A percentile compares a stretch with the other conserved stretches of the same genome.
phyloP scores from a whole-genome alignment of 345 rosid genomes.

The Moricandia moricandioides region DNA sequence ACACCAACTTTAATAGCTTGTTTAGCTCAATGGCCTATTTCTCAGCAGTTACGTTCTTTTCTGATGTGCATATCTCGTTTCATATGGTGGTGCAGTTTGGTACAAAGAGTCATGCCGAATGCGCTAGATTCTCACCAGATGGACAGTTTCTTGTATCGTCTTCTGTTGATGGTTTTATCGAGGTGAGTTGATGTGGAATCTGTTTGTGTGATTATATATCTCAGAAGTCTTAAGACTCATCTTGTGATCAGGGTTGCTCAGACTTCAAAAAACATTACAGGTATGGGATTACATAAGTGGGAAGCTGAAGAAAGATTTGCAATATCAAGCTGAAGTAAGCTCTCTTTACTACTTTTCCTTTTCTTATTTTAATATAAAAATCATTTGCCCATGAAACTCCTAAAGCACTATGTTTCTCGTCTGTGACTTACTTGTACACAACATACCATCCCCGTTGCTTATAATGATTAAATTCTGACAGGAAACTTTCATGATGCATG shows the following conservation, averaged over 20 bases:
- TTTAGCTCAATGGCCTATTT: neutral
- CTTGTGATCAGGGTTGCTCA: slow-evolving; percentile 26
- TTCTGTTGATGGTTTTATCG: slow-evolving; percentile 96
- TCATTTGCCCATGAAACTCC: neutral
- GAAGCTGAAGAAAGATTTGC: slow-evolving; percentile 97
- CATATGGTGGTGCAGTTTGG: slow-evolving; percentile 67
- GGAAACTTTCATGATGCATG: slow-evolving; percentile 99
- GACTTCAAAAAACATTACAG: slow-evolving; percentile 39
- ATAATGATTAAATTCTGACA: slow-evolving; percentile 40
- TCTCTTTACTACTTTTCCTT: slow-evolving; percentile 11
- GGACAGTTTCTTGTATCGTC: slow-evolving; percentile 96
- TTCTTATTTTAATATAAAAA: neutral
- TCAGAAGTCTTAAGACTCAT: slow-evolving; percentile 1
- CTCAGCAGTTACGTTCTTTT: neutral
- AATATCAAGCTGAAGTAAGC: slow-evolving; percentile 95
- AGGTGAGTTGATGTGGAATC: slow-evolving; percentile 45
- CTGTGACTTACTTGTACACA: slow-evolving; percentile 8
- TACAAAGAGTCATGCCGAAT: slow-evolving; percentile 93
- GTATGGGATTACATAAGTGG: slow-evolving; percentile 99
- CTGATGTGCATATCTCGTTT: slow-evolving; percentile 9
- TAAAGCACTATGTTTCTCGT: slow-evolving; percentile 3
- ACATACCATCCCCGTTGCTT: slow-evolving; percentile 14
- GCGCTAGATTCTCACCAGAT: slow-evolving; percentile 91
- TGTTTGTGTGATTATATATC: slow-evolving; percentile 6
- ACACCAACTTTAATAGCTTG: slow-evolving; percentile 9